These are phyloP conservation scores for Mycosphaerella sp. DNA, from an alignment of 2,329 filamentous ascomycete genomes.

Conservation along the genomic window DNA sequence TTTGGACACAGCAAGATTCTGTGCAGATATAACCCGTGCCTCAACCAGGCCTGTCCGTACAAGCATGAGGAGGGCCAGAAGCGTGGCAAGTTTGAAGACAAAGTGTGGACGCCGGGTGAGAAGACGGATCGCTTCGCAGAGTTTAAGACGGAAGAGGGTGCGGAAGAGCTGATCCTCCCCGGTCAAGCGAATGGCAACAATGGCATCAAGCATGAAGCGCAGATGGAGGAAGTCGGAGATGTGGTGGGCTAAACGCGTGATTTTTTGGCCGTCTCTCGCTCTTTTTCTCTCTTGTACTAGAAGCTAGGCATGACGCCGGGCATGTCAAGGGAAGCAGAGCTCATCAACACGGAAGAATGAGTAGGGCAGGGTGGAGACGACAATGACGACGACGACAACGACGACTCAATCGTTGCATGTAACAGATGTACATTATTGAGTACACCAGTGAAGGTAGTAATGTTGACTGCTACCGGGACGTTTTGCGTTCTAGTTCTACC, in stretches of 20 bases:
- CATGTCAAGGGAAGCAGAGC: too few species aligned
- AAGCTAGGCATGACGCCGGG: too few species aligned
- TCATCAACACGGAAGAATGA: too few species aligned
- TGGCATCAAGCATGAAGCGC: constrained; percentile 1
- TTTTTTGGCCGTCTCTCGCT: too few species aligned
- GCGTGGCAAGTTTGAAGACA: constrained; percentile 74
- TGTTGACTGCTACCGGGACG: too few species aligned
- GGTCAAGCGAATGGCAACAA: constrained; percentile 19
- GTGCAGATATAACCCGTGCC: constrained; percentile 88
- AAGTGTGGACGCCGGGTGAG: constrained; percentile 70
- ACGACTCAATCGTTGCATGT: too few species aligned
- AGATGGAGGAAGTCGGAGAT: background rate
- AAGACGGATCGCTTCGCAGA: constrained; percentile 27
- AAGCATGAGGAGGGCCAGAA: constrained; percentile 86
- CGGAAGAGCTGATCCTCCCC: constrained; percentile 33
- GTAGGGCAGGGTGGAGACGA: too few species aligned
- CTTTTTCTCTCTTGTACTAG: too few species aligned
- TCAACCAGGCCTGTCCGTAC: constrained; percentile 80
- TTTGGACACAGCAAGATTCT: constrained; percentile 79
- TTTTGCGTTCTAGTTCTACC: too few species aligned
- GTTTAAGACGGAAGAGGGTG: constrained; percentile 20
- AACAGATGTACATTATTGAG: too few species aligned
- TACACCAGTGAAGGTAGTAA: too few species aligned
- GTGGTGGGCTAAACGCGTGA: background rate
- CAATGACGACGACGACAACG: too few species aligned